phyloP scores from a whole-genome alignment of 371 early-diverging fungal genomes.

The Actinomortierella ambigua region DNA sequence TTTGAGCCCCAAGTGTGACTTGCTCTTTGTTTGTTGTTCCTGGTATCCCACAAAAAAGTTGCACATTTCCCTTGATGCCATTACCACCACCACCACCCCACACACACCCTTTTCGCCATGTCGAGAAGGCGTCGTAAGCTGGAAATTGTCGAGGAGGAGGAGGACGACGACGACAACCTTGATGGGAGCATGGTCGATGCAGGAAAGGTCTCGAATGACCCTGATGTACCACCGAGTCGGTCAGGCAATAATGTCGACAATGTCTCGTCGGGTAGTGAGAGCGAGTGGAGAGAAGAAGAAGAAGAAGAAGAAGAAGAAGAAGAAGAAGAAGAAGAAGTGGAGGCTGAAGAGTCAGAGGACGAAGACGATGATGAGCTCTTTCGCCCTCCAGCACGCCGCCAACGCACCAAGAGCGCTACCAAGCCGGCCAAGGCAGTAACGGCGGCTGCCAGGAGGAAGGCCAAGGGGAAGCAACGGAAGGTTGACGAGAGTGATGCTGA shows the following conservation, averaged over 20 bases:
- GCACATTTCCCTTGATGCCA: neutral
- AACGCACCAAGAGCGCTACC: too few species aligned
- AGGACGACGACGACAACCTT: neutral
- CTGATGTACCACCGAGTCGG: neutral
- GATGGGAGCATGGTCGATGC: neutral
- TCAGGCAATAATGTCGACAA: neutral
- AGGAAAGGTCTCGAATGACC: neutral
- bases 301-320: too few species aligned
- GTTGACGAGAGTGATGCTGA: too few species aligned
- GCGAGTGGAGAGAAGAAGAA: too few species aligned
- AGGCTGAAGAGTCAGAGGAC: neutral
- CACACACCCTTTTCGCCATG: neutral
- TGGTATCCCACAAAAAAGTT: neutral
- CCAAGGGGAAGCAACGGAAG: too few species aligned
- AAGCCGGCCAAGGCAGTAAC: too few species aligned
- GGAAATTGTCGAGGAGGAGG: neutral
- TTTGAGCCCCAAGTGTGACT: neutral
- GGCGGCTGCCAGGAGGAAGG: too few species aligned
- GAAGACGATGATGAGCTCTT: neutral
- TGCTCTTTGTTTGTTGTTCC: too few species aligned
- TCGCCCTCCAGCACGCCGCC: too few species aligned
- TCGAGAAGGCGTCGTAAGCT: neutral
- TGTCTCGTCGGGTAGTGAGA: too few species aligned
- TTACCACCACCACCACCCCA: neutral
- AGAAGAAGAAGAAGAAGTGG: neutral